Conservation (phyloP, 768 basidiomycete genomes). For the Panaeolus papilionaceus region DNA sequence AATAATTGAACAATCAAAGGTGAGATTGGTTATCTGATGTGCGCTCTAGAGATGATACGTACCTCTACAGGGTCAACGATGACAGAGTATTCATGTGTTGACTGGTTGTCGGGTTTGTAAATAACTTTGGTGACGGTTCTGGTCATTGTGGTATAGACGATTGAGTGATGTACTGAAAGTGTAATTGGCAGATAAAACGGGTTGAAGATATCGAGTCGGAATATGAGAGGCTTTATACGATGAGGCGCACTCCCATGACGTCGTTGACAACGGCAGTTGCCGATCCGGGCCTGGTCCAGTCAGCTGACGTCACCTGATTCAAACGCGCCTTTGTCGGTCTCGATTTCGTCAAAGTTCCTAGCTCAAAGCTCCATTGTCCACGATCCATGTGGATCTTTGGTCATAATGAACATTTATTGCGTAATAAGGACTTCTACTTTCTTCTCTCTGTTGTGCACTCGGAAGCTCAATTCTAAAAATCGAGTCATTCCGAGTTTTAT, state of each 20-base stretch:
- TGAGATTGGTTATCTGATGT: conserved; percentile 20
- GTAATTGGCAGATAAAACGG: conserved; percentile 5
- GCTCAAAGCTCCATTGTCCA: background rate
- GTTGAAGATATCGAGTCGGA: conserved; percentile 8
- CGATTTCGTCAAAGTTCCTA: background rate
- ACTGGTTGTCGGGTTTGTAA: conserved; percentile 78
- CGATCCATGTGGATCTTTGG: background rate
- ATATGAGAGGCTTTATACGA: conserved; percentile 25
- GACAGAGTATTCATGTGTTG: conserved; percentile 74
- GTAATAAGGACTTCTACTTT: no score
- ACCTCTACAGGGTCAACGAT: conserved; percentile 75
- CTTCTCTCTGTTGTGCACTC: no score
- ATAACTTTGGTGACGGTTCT: conserved; percentile 70
- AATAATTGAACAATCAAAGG: conserved; percentile 7
- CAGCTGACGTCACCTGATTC: conserved; percentile 37
- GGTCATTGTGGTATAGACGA: conserved; percentile 40
- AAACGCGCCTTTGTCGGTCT: background rate
- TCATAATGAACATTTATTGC: background rate
- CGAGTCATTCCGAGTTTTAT: no score
- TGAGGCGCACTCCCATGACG: conserved; percentile 31
- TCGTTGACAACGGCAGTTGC: conserved; percentile 22
- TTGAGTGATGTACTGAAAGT: conserved; percentile 21
- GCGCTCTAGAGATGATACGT: conserved; percentile 26
- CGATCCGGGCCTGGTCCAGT: background rate
- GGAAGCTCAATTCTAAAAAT: no score